phyloP scores from a whole-genome alignment of 1,139 yeast genomes.

The Saccharomyces hybrid region DNA sequence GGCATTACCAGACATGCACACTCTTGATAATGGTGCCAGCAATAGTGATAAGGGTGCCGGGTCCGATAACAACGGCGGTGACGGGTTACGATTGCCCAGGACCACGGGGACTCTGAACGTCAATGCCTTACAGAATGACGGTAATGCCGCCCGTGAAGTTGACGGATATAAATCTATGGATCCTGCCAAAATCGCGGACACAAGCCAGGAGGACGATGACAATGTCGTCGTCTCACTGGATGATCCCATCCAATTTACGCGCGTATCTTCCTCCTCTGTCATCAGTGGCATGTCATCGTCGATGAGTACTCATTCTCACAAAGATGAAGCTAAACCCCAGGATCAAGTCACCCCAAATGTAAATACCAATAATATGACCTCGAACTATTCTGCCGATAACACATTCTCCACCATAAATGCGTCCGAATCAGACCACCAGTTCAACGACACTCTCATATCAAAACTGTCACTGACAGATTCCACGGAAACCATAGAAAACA shows the following conservation, averaged over 20 bases:
- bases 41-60: background rate
- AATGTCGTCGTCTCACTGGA: slow-evolving; percentile 27
- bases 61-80: background rate
- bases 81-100: slow-evolving; percentile 41
- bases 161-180: slow-evolving; percentile 32
- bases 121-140: slow-evolving; percentile 36
- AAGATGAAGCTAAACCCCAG: background rate
- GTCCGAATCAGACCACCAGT: slow-evolving; percentile 3
- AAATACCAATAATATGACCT: slow-evolving; percentile 5
- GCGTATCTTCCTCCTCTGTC: slow-evolving; percentile 34
- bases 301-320: slow-evolving; percentile 13
- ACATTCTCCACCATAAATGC: slow-evolving; percentile 5
- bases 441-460: background rate
- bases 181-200: slow-evolving; percentile 29
- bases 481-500: background rate
- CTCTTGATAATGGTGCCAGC: background rate
- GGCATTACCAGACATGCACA: background rate
- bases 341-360: slow-evolving; percentile 1
- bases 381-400: slow-evolving; percentile 3
- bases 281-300: slow-evolving; percentile 23
- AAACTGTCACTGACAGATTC: background rate
- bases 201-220: slow-evolving; percentile 18
- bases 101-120: slow-evolving; percentile 57
- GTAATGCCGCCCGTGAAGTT: slow-evolving; percentile 5
- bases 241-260: slow-evolving; percentile 35